Conservation (phyloP, 257 asterid genomes). For the Solanum phureja region DNA sequence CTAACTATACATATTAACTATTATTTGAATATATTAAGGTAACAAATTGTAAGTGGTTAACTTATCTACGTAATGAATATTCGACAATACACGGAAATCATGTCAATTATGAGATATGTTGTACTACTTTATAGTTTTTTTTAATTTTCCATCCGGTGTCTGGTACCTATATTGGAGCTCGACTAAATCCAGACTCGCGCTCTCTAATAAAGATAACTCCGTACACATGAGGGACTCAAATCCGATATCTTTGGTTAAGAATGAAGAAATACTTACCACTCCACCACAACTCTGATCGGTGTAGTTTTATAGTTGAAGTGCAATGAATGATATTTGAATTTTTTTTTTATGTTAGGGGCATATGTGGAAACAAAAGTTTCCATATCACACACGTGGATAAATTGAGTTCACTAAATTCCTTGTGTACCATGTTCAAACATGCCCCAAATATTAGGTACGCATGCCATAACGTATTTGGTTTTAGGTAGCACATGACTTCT, state of each 20-base stretch:
- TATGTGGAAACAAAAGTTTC: background rate
- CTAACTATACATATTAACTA: too few relatives aligned
- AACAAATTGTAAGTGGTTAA: background rate
- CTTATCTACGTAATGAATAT: background rate
- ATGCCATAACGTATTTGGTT: background rate
- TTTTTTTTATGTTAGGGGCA: too few relatives aligned
- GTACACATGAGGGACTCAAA: too few relatives aligned
- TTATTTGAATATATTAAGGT: background rate
- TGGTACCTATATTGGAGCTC: rapidly evolving
- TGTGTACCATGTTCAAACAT: background rate
- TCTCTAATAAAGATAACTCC: too few relatives aligned
- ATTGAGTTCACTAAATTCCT: background rate
- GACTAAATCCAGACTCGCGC: rapidly evolving
- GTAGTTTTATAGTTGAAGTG: background rate
- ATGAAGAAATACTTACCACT: too few relatives aligned
- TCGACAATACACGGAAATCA: too few relatives aligned
- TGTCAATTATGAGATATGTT: too few relatives aligned
- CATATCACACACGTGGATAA: background rate
- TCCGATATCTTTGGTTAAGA: rapidly evolving
- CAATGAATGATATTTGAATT: background rate
- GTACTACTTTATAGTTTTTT: too few relatives aligned
- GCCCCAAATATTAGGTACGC: background rate
- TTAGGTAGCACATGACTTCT: background rate
- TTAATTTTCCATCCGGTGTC: too few relatives aligned
- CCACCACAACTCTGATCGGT: rapidly evolving